Base-by-base conservation (phyloP, 805 yeast genomes). In the Schizosaccharomyces osmophilus region DNA sequence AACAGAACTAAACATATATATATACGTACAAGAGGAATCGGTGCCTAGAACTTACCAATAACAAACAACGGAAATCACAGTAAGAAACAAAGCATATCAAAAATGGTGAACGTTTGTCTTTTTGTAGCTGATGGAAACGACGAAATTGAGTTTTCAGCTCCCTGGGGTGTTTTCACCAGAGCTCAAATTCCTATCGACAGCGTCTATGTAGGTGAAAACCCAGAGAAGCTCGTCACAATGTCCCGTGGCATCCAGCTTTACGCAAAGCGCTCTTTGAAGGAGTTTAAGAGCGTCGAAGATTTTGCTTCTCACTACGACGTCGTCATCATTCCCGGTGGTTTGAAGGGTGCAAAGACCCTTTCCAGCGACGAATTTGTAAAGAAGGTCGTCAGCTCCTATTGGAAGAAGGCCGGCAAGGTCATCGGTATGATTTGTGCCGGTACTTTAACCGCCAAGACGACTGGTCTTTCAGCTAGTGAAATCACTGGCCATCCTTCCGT, bases 11-110 rank as follows among this genome's bases (percentile, higher is more conserved):
- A 36, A 13, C 41, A 36, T 36, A 36, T 36, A 36, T 6, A 1
- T 36, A 36, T 36, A 36, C 8, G 8, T 6, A 13, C 15, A 9
- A 3, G 11, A 36, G 13, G 41, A 13, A 36, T 2, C 13, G 4
- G 41, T 9, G 41, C 41, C 15, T 6, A 9, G 15, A 13, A 36
- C 8, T 36, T 36, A 36, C 41, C 41, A 36, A 36, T 13, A 36
- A 13, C 41, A 36, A 36, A 9, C 11, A 9, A 36, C 41, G 13
- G 41, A 11, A 36, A 36, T 36, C 13, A 4, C 15, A 9, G 41
- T 36, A 9, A 2, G 1, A 36, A 11, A 36, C 3, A 36, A 9
- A 36, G 4, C 41, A 45, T 8, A 19, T 51, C 5, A 85, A 72
- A 15, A 68, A 64, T 57, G 60, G 48, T 41, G 19, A 57, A 57